phyloP scores from a whole-genome alignment of 2,329 filamentous ascomycete species.

The Microsporum canis region DNA sequence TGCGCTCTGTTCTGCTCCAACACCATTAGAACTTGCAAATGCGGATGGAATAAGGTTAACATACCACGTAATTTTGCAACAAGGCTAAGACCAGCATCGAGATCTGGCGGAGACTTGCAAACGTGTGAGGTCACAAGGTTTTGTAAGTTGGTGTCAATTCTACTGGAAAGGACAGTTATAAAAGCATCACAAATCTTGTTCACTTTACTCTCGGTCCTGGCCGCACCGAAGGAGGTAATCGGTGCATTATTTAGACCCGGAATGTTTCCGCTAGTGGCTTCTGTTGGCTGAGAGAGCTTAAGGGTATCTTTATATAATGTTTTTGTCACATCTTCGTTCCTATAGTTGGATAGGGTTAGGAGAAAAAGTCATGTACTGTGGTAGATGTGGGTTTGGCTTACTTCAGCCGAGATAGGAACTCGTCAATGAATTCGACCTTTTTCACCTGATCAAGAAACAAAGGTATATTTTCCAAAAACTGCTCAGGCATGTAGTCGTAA shows the following conservation, averaged over 20 bases:
- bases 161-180: conserved; percentile 52
- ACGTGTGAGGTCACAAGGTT: conserved; percentile 92
- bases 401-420: conserved; percentile 80
- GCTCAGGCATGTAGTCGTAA: conserved; percentile 79
- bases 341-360: conserved; percentile 14
- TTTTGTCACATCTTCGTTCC: conserved; percentile 83
- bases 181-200: conserved; percentile 84
- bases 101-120: conserved; percentile 81
- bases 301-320: conserved; percentile 89
- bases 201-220: conserved; percentile 49
- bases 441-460: conserved; percentile 76
- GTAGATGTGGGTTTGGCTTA: conserved; percentile 30
- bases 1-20: conserved; percentile 44
- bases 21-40: not conserved
- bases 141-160: conserved; percentile 58
- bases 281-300: conserved; percentile 31
- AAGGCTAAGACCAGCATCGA: conserved; percentile 70
- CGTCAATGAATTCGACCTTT: conserved; percentile 70
- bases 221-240: conserved; percentile 3
- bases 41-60: conserved; percentile 7
- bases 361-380: not conserved
- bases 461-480: conserved; percentile 66
- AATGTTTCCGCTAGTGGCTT: conserved; percentile 20
- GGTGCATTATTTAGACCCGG: conserved; percentile 1
- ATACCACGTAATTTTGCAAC: conserved; percentile 57